Conservation (phyloP, 345 rosid species). For the Psidium guajava region DNA sequence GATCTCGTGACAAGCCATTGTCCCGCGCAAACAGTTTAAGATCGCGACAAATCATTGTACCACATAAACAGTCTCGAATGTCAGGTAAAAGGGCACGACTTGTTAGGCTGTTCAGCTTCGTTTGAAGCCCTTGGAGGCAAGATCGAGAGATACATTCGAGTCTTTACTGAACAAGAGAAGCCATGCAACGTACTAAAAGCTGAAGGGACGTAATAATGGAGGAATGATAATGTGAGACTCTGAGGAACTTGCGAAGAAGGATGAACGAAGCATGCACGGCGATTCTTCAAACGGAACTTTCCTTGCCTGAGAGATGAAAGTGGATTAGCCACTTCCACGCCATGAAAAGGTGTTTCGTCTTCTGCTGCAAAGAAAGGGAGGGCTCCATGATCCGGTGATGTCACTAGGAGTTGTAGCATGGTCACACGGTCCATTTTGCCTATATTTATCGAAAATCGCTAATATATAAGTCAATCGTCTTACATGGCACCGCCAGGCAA, state of each 20-base stretch:
- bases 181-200: neutral
- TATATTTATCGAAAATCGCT: too few species aligned
- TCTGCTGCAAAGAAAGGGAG: neutral
- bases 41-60: neutral
- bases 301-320: neutral
- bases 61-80: neutral
- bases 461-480: too few species aligned
- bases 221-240: neutral
- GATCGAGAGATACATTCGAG: neutral
- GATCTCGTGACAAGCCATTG: neutral
- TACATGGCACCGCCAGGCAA: too few species aligned
- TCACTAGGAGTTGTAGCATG: neutral
- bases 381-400: neutral
- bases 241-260: neutral
- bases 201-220: neutral
- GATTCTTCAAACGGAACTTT: neutral
- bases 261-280: neutral
- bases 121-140: neutral
- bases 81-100: neutral
- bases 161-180: neutral
- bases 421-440: neutral
- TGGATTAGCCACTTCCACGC: neutral
- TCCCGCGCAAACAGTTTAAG: neutral
- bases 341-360: neutral
- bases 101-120: neutral